Evolutionary conservation across 163 green algal genomes (phyloP).

Genomic region (Volvox carteri): DNA sequence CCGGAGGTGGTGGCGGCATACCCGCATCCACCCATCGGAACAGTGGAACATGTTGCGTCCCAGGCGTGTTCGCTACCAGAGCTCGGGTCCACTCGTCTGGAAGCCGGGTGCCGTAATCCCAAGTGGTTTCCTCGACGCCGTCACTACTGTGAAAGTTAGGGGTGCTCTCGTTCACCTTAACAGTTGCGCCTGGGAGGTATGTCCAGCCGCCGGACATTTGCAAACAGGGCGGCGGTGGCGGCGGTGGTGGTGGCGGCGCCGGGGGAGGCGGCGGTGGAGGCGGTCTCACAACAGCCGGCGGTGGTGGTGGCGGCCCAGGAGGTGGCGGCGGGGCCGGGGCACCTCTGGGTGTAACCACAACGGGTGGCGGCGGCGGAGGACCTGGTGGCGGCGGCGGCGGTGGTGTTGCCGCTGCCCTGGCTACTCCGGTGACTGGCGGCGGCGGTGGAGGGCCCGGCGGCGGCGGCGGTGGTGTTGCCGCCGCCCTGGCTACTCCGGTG

Average conservation of each 20-base stretch:
- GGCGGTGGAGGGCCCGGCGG: constrained; percentile 1
- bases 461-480: constrained; percentile 2
- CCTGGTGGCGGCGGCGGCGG: constrained; percentile 17
- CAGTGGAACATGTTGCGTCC: background rate
- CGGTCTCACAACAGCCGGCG: background rate
- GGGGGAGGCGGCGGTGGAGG: background rate
- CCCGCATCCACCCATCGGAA: background rate
- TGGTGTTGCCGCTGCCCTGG: background rate
- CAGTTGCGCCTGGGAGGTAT: too few relatives aligned
- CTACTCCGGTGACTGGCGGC: background rate
- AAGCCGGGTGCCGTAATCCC: background rate
- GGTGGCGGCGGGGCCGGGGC: constrained; percentile 20
- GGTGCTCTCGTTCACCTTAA: too few relatives aligned
- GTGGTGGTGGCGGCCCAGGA: constrained; percentile 13
- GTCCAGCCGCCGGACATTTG: too few relatives aligned
- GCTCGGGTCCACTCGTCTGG: background rate
- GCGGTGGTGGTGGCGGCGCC: background rate
- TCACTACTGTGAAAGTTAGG: too few relatives aligned
- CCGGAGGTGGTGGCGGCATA: constrained; percentile 25
- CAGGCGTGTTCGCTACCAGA: background rate
- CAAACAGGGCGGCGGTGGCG: background rate
- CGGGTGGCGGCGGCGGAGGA: constrained; percentile 1
- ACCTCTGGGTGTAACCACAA: background rate
- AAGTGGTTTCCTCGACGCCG: too few relatives aligned
- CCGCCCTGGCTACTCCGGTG: background rate